Conservation (phyloP, 352 stramenopile species). For the Phytophthora sp. region DNA sequence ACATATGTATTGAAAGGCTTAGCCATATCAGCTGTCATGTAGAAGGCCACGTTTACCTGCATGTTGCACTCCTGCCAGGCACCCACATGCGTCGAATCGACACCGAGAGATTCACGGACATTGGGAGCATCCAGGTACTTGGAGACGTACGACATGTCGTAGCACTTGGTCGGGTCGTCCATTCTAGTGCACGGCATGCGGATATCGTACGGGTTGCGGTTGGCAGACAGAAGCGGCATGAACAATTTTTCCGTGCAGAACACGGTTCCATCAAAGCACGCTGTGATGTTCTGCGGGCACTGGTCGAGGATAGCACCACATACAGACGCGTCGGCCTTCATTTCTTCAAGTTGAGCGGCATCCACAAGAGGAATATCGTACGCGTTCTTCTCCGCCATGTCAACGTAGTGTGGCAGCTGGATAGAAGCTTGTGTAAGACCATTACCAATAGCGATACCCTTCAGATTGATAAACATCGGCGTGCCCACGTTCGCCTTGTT, state of each 20-base stretch:
- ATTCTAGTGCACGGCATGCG: constrained; percentile 45
- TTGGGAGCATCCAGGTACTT: constrained; percentile 79
- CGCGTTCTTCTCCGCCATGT: constrained; percentile 66
- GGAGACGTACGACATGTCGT: constrained; percentile 62
- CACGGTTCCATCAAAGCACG: constrained; percentile 49
- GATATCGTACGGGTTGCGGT: constrained; percentile 70
- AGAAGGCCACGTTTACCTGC: constrained; percentile 90
- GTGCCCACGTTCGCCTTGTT: constrained; percentile 44
- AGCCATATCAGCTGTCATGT: constrained; percentile 86
- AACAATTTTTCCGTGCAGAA: constrained; percentile 68
- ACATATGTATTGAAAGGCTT: constrained; percentile 90
- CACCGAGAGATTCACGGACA: constrained; percentile 48
- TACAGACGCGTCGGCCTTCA: constrained; percentile 41
- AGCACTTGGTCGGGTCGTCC: constrained; percentile 53
- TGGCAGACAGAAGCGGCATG: constrained; percentile 39
- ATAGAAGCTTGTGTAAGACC: constrained; percentile 57
- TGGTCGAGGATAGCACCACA: constrained; percentile 34
- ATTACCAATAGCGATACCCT: constrained; percentile 62
- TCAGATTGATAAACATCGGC: constrained; percentile 43
- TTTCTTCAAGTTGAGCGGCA: constrained; percentile 38
- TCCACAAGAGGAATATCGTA: constrained; percentile 68
- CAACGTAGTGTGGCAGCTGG: constrained; percentile 44
- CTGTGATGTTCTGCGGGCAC: constrained; percentile 47
- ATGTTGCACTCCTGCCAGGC: constrained; percentile 93
- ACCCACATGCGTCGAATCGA: constrained; percentile 42